phyloP scores from a whole-genome alignment of 2,329 filamentous ascomycete genomes.

The Paraconiothyrium brasiliense region DNA sequence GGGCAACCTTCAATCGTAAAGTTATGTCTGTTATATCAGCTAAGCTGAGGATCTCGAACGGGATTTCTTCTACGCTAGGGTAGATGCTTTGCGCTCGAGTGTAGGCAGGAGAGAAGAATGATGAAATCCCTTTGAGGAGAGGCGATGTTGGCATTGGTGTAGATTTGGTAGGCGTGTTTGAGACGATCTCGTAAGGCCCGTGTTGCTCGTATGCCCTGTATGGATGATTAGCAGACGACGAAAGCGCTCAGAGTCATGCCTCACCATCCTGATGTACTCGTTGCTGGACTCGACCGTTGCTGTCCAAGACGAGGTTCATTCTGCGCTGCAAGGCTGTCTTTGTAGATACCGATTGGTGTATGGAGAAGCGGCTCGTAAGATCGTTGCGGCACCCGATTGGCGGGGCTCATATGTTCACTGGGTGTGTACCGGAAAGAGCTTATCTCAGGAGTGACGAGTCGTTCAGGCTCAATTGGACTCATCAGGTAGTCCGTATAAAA shows the following conservation, averaged over 20 bases:
- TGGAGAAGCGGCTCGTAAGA: background rate
- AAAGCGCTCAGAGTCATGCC: background rate
- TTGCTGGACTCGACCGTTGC: background rate
- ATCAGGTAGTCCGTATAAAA: background rate
- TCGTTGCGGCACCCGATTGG: background rate
- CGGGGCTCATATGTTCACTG: background rate
- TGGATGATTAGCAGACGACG: background rate
- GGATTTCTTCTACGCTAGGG: background rate
- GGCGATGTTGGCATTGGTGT: constrained; percentile 8
- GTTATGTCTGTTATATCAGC: constrained; percentile 26
- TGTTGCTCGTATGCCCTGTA: background rate
- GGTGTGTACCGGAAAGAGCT: background rate
- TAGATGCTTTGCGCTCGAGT: background rate
- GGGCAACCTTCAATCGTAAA: constrained; percentile 26
- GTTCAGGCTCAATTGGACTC: background rate
- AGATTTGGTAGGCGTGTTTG: background rate
- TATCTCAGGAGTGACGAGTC: background rate
- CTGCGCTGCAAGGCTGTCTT: background rate
- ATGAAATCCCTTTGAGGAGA: background rate
- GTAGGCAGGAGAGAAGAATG: background rate
- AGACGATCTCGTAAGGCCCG: background rate
- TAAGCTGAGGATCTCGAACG: constrained; percentile 14
- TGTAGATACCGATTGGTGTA: background rate
- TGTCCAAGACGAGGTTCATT: background rate
- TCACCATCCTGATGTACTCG: background rate